Evolutionary conservation across 2,329 filamentous ascomycete species (phyloP).

Genomic region (Fusarium sp.): DNA sequence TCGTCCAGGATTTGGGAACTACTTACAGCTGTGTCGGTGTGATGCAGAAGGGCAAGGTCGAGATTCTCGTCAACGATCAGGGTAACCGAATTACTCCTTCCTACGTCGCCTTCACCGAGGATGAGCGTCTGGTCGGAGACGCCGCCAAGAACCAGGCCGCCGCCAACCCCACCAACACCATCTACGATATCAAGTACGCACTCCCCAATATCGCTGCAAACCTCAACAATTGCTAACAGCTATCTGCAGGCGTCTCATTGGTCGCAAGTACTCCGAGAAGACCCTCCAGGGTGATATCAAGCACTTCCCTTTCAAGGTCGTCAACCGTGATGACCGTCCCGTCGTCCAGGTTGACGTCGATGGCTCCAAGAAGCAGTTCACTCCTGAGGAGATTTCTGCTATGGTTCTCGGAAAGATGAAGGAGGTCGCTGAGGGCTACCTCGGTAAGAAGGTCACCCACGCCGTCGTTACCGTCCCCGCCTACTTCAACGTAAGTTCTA

Average conservation of each 20-base stretch:
- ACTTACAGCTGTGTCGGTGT: slow-evolving; percentile 93
- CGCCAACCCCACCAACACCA: slow-evolving; percentile 78
- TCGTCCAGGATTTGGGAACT: slow-evolving; percentile 78
- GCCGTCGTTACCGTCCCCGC: slow-evolving; percentile 94
- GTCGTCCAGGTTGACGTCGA: slow-evolving; percentile 79
- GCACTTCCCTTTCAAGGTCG: slow-evolving; percentile 97
- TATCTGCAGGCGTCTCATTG: slow-evolving; percentile 76
- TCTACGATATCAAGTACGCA: slow-evolving; percentile 86
- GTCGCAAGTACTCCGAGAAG: slow-evolving; percentile 84
- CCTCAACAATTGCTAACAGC: slow-evolving; percentile 31
- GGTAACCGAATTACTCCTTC: slow-evolving; percentile 96
- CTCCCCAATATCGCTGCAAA: not conserved
- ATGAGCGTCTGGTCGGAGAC: slow-evolving; percentile 96
- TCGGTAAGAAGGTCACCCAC: slow-evolving; percentile 86
- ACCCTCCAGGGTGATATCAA: slow-evolving; percentile 94
- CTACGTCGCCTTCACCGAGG: slow-evolving; percentile 96
- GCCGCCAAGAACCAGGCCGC: slow-evolving; percentile 96
- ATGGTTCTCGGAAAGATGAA: slow-evolving; percentile 89
- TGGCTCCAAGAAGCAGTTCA: slow-evolving; percentile 76
- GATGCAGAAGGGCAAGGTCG: slow-evolving; percentile 94
- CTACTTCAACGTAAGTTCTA: slow-evolving; percentile 81
- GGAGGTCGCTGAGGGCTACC: slow-evolving; percentile 81
- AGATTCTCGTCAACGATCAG: slow-evolving; percentile 96
- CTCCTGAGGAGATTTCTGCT: slow-evolving; percentile 82
- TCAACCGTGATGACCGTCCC: slow-evolving; percentile 91